These are phyloP conservation scores for Cordyceps farinosa DNA, from an alignment of 2,329 filamentous ascomycete species.

Conservation along the genomic window DNA sequence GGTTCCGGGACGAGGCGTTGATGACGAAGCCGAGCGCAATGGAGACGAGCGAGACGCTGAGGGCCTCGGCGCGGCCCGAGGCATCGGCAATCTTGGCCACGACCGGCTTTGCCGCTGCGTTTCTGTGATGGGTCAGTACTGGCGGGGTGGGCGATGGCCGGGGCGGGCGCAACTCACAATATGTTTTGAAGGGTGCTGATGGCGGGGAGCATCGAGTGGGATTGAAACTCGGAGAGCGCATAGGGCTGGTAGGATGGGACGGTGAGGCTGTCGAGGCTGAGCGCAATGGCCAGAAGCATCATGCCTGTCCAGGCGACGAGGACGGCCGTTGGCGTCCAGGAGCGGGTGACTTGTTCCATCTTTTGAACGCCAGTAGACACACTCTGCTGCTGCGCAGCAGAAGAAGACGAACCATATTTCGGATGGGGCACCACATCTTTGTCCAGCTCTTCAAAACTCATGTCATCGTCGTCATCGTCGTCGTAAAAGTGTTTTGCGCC, in stretches of 20 bases:
- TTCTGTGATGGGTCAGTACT: neutral
- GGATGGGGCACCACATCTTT: neutral
- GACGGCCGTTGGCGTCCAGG: neutral
- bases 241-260: slow-evolving; percentile 13
- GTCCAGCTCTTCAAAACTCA: neutral
- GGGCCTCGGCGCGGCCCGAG: slow-evolving; percentile 59
- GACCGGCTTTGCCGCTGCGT: slow-evolving; percentile 19
- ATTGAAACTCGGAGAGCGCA: slow-evolving; percentile 11
- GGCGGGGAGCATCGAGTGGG: slow-evolving; percentile 8
- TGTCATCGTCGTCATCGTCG: neutral
- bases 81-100: slow-evolving; percentile 61
- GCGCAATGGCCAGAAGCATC: slow-evolving; percentile 7
- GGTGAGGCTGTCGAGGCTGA: slow-evolving; percentile 11
- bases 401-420: neutral
- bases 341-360: slow-evolving; percentile 7
- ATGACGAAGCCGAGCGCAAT: slow-evolving; percentile 56
- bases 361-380: slow-evolving; percentile 3
- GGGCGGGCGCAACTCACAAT: neutral
- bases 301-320: slow-evolving; percentile 12
- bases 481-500: neutral
- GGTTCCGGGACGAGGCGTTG: slow-evolving; percentile 52
- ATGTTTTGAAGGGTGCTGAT: slow-evolving; percentile 11
- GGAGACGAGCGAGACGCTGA: slow-evolving; percentile 49
- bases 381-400: no score
- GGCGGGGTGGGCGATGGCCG: neutral